Evolutionary conservation across 2,329 filamentous ascomycete genomes (phyloP).

Genomic region (Myriosclerotinia scirpicola): DNA sequence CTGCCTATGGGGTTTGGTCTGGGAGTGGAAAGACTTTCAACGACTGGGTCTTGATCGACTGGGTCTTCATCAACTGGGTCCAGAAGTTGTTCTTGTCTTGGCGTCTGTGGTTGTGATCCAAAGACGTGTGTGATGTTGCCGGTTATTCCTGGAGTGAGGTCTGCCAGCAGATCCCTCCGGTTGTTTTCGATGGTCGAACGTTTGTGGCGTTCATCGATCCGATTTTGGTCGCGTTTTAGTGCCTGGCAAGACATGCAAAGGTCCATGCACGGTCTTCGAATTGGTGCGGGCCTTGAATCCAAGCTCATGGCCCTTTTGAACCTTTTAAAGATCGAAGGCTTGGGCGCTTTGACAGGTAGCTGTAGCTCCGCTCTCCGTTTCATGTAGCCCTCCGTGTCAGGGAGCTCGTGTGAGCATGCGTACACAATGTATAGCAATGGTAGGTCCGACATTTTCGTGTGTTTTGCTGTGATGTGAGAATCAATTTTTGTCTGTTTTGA

Average conservation of each 20-base stretch:
- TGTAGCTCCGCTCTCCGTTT: not conserved
- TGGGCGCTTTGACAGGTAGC: fast-evolving
- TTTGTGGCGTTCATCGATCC: no score
- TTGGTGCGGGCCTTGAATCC: not conserved
- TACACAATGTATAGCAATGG: not conserved
- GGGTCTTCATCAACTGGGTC: no score
- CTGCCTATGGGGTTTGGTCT: not conserved
- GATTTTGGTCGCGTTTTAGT: not conserved
- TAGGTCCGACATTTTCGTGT: not conserved
- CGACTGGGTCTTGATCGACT: no score
- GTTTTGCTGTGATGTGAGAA: not conserved
- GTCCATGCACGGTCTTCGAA: slow-evolving; percentile 7
- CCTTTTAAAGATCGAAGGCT: not conserved
- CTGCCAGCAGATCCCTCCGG: no score
- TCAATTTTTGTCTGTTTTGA: not conserved
- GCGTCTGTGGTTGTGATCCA: no score
- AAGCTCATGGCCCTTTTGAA: not conserved
- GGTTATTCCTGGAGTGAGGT: no score
- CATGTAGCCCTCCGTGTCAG: not conserved
- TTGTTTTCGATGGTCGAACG: no score
- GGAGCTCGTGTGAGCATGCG: slow-evolving; percentile 1
- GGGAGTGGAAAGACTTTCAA: no score
- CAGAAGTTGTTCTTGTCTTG: no score
- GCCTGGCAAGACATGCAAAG: not conserved
- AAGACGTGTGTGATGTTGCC: no score